phyloP scores from a whole-genome alignment of 1,284 basidiomycete genomes.

The Trametes polyzona region DNA sequence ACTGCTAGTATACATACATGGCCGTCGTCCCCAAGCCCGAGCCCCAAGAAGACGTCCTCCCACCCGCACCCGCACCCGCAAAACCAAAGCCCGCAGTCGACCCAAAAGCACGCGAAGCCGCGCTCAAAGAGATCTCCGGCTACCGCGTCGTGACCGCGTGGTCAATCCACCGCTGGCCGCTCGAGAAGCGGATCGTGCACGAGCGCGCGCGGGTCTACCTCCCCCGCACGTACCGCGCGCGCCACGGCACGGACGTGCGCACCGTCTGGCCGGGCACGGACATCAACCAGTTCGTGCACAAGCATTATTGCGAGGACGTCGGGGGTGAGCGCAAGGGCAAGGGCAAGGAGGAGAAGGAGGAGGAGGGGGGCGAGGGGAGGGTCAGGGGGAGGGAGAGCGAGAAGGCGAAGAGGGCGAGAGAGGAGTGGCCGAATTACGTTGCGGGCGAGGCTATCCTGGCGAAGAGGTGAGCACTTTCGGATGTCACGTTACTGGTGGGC shows the following conservation, averaged over 20 bases:
- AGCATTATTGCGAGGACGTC: conserved; percentile 39
- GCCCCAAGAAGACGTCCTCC: conserved; percentile 23
- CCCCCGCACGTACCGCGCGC: conserved; percentile 43
- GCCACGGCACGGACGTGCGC: conserved; percentile 41
- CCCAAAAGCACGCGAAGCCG: conserved; percentile 25
- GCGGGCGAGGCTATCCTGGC: conserved; percentile 39
- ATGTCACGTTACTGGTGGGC: neutral
- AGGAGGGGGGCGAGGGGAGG: neutral
- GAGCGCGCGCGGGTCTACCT: conserved; percentile 40
- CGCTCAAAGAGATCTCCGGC: conserved; percentile 32
- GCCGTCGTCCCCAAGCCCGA: conserved; percentile 25
- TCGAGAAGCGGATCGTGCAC: conserved; percentile 34
- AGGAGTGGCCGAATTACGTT: conserved; percentile 42
- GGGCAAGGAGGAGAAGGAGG: conserved; percentile 25
- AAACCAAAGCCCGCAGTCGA: conserved; percentile 13
- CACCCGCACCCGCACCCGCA: conserved; percentile 7
- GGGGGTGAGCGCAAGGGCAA: conserved; percentile 11
- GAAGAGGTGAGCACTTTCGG: conserved; percentile 35
- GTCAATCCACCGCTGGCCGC: conserved; percentile 41
- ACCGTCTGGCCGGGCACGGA: conserved; percentile 38
- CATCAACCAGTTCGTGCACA: conserved; percentile 45
- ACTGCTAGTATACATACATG: neutral
- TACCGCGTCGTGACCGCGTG: conserved; percentile 39
- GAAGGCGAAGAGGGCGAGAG: conserved; percentile 4
- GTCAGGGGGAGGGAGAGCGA: conserved; percentile 19